Conservation (phyloP, 2,329 filamentous ascomycete species). For the Byssochlamys sp. region DNA sequence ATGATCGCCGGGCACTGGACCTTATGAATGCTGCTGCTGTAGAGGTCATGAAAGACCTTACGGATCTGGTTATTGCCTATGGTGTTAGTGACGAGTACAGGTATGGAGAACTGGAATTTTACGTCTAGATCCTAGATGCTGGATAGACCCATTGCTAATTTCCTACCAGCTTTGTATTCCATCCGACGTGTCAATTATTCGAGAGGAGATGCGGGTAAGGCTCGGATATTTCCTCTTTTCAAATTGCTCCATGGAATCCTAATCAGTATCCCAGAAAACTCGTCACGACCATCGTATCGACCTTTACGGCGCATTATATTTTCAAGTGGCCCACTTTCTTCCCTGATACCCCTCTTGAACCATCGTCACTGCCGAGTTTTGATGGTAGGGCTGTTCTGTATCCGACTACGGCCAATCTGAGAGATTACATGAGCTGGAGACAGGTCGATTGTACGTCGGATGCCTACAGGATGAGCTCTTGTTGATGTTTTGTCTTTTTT, state of each 20-base stretch:
- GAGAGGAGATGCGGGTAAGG: constrained; percentile 68
- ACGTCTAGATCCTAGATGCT: too few species aligned
- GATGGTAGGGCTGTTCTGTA: constrained; percentile 88
- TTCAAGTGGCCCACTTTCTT: constrained; percentile 71
- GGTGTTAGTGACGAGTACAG: constrained; percentile 90
- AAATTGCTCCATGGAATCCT: background rate
- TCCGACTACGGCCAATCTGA: constrained; percentile 67
- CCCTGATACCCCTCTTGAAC: constrained; percentile 56
- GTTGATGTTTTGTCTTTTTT: background rate
- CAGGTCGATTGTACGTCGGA: constrained; percentile 75
- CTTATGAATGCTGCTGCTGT: constrained; percentile 93
- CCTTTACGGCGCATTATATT: constrained; percentile 86
- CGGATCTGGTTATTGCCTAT: constrained; percentile 79
- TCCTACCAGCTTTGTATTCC: constrained; percentile 67
- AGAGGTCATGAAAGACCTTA: constrained; percentile 70
- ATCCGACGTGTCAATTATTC: constrained; percentile 72
- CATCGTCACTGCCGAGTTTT: constrained; percentile 70
- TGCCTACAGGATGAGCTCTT: too few species aligned
- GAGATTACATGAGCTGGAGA: constrained; percentile 94
- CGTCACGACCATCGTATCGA: constrained; percentile 80
- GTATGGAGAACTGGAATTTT: constrained; percentile 7
- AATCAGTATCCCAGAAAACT: constrained; percentile 59
- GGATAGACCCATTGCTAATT: background rate
- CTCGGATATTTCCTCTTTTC: background rate
- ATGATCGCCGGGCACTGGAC: constrained; percentile 74